Evolutionary conservation across 192 early-diverging fungal genomes (phyloP).

Genomic region (Spizellomyces sp.): DNA sequence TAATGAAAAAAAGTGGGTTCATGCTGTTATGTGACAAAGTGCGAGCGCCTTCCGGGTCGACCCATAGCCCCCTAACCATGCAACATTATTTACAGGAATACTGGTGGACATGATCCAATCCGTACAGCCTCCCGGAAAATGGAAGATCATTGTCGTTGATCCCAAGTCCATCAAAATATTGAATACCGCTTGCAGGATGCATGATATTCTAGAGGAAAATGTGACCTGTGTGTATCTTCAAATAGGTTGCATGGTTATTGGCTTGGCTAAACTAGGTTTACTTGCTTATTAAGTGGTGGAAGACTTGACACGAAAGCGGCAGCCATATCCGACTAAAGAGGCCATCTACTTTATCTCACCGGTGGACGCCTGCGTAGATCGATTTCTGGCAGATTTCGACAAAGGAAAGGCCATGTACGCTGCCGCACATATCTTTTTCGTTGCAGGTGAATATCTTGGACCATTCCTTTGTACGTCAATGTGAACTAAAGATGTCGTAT

Average conservation of each 20-base stretch:
- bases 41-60: background rate
- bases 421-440: constrained; percentile 52
- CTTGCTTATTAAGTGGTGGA: constrained; percentile 51
- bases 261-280: background rate
- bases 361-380: constrained; percentile 39
- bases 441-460: constrained; percentile 29
- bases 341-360: constrained; percentile 66
- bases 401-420: constrained; percentile 48
- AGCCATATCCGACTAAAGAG: constrained; percentile 58
- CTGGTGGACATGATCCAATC: constrained; percentile 75
- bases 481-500: background rate
- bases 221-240: constrained; percentile 59
- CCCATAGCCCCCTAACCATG: background rate
- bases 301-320: constrained; percentile 53
- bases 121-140: constrained; percentile 70
- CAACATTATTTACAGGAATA: constrained; percentile 31
- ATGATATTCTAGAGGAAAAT: constrained; percentile 75
- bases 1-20: constrained; percentile 29
- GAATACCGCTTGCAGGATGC: constrained; percentile 75
- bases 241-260: background rate
- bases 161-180: constrained; percentile 70
- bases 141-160: constrained; percentile 86
- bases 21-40: background rate
- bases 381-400: constrained; percentile 54
- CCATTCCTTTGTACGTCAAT: constrained; percentile 6